Percentiles rank a stretch among this genome's conserved stretches.
Conservation (phyloP, 2,329 filamentous ascomycete species). For the Aschersonia sp. region DNA sequence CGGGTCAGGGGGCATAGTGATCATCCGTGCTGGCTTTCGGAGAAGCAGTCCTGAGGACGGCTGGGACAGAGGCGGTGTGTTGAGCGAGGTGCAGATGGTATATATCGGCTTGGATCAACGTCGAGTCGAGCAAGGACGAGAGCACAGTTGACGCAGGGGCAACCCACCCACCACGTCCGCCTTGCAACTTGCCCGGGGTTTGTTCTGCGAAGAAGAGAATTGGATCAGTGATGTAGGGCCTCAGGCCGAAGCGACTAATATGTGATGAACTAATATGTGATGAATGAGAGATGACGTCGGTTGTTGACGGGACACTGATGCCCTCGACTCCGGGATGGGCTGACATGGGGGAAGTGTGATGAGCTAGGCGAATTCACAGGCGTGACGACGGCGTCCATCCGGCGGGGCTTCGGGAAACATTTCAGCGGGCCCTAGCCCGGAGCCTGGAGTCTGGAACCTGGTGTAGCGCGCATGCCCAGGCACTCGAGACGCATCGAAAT, state of each 20-base stretch:
- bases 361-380: not conserved
- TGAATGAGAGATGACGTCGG: not conserved
- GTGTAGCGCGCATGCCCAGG: not conserved
- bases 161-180: not conserved
- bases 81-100: not conserved
- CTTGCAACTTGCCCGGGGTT: not conserved
- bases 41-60: not conserved
- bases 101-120: not conserved
- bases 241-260: not conserved
- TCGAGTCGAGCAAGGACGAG: too few relatives aligned
- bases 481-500: not conserved
- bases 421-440: not conserved
- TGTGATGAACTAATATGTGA: not conserved
- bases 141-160: not conserved
- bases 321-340: not conserved
- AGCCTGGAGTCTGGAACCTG: too few relatives aligned
- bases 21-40: not conserved
- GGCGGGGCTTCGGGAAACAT: not conserved
- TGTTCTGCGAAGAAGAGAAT: not conserved
- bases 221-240: not conserved
- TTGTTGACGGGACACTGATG: not conserved
- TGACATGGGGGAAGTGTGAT: not conserved
- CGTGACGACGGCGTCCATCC: not conserved
- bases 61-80: not conserved
- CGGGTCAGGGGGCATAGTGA: constrained; percentile 15